Evolutionary conservation across 2,329 filamentous ascomycete genomes (phyloP), one percentile per base, ranked within the genome.

Genomic region (Claviceps paspali): DNA sequence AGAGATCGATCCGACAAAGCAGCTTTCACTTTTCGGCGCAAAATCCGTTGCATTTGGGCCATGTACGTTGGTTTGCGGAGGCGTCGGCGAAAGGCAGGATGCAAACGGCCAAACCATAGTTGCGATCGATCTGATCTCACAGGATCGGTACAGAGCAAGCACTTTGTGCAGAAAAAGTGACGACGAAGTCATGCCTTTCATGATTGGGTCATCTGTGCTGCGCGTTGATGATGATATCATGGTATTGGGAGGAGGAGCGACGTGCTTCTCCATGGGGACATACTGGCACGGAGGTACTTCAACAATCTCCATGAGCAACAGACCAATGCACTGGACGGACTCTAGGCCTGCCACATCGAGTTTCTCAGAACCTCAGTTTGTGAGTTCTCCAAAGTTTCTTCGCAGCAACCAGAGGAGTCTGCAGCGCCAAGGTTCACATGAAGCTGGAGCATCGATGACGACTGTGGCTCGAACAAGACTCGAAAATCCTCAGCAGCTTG

Each of bases 221-320:
- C 51, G 60, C 21, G 57, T 68, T 1, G 59, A 61, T 29, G 59
- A 64, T 22, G 57, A 68, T 14, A 48, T 86, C 3, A 49, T 83
- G 8, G 60, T 92, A 6, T 56, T 81, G 33, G 85, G 85, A 1
- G 87, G 87, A 12, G 87, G 85, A 27, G 84, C 82, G 12, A 83
- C 85, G 0, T 93, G 85, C 54, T 93, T 93, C 61, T 86, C 83
- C 0, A 93, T 93, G 68, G 86, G 86, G 1, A 82, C 82, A 6
- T 86, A 74, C 49, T 92, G 83, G 82, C 87, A 86, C 35, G 65
- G 67, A 23, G 73, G 73, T 1, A 62, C 67, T 10, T 79, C 64
- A 35, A 53, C 58, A 2, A 47, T 76, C 17, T 36, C 17, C 5
- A 35, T 42, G 19, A 10, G 23, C 27, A 30, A 33, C 33, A 29